A percentile compares a stretch with the other conserved stretches of the same genome.
These are phyloP conservation scores for Scenedesmus sp. DNA, from an alignment of 163 green algal species.

Conservation along the genomic window DNA sequence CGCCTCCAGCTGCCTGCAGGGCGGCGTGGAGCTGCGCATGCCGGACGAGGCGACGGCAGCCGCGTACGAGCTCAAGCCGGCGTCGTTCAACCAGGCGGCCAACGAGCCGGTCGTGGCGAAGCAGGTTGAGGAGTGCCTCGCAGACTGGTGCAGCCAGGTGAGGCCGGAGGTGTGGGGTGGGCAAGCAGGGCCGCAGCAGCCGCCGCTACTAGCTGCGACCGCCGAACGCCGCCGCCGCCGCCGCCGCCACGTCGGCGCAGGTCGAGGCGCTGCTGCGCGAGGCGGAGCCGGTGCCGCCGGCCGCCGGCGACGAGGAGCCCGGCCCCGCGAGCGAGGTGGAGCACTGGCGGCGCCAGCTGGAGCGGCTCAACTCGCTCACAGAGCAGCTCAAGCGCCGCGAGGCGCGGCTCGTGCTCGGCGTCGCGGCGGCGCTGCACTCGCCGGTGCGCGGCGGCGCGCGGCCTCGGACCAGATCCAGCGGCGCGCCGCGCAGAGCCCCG, in stretches of 20 bases:
- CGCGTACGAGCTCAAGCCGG: conserved; percentile 70
- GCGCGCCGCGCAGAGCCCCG: no score
- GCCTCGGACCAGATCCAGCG: neutral
- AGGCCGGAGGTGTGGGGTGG: conserved; percentile 1
- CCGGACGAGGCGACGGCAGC: conserved; percentile 68
- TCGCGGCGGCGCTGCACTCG: conserved; percentile 55
- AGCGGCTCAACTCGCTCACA: conserved; percentile 83
- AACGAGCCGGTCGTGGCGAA: conserved; percentile 65
- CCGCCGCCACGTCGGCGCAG: conserved; percentile 49
- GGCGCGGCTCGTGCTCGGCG: conserved; percentile 78
- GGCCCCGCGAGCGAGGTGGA: conserved; percentile 90
- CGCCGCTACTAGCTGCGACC: no score
- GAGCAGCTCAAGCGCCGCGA: conserved; percentile 87
- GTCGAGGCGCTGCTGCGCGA: conserved; percentile 76
- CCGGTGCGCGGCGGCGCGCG: neutral
- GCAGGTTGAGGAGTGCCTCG: conserved; percentile 72
- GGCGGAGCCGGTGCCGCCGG: neutral
- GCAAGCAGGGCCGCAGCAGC: no score
- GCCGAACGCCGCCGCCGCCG: no score
- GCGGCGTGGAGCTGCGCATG: conserved; percentile 74
- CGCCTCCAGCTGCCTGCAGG: conserved; percentile 68
- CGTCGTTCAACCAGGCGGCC: conserved; percentile 69
- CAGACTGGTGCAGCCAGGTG: conserved; percentile 66
- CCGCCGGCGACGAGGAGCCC: conserved; percentile 69
- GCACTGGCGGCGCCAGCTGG: conserved; percentile 87